These are phyloP conservation scores for Neoascochyta sp. DNA, from an alignment of 2,329 filamentous ascomycete genomes.

Conservation along the genomic window DNA sequence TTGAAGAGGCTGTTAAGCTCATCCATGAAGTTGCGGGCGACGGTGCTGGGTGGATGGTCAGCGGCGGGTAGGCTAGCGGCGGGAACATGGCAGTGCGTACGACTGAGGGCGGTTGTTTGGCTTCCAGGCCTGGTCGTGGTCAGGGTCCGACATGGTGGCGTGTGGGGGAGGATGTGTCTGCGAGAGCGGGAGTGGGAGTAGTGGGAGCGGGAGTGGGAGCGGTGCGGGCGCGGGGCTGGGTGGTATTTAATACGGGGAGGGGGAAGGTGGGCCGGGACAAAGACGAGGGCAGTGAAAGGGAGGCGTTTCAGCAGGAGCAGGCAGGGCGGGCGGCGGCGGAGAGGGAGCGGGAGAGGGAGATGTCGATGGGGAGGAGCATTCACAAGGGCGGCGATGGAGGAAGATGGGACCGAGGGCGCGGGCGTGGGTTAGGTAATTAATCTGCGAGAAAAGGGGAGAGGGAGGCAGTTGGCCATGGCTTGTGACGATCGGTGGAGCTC, in stretches of 20 bases:
- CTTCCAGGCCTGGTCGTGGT: slow-evolving; percentile 74
- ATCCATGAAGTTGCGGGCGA: slow-evolving; percentile 81
- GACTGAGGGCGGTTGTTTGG: slow-evolving; percentile 78
- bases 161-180: slow-evolving; percentile 12
- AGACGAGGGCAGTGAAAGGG: slow-evolving; percentile 3
- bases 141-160: slow-evolving; percentile 46
- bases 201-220: too few species aligned
- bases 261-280: background rate
- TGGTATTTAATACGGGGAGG: background rate
- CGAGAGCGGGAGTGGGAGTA: slow-evolving; percentile 4
- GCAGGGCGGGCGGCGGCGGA: too few species aligned
- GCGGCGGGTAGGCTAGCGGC: slow-evolving; percentile 21
- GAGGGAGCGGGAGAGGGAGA: too few species aligned
- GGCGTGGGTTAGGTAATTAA: slow-evolving; percentile 9
- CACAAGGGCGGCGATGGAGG: too few species aligned
- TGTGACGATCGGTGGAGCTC: too few species aligned
- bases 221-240: slow-evolving; percentile 3
- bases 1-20: slow-evolving; percentile 87
- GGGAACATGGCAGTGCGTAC: slow-evolving; percentile 62
- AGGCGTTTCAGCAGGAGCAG: too few species aligned
- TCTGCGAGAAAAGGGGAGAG: slow-evolving; percentile 4
- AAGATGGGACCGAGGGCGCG: too few species aligned
- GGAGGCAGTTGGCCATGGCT: slow-evolving; percentile 7
- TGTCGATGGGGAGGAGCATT: too few species aligned
- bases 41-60: slow-evolving; percentile 58